Evolutionary conservation across 139 green algal species (phyloP).

Genomic region (Pleodorina starrii): DNA sequence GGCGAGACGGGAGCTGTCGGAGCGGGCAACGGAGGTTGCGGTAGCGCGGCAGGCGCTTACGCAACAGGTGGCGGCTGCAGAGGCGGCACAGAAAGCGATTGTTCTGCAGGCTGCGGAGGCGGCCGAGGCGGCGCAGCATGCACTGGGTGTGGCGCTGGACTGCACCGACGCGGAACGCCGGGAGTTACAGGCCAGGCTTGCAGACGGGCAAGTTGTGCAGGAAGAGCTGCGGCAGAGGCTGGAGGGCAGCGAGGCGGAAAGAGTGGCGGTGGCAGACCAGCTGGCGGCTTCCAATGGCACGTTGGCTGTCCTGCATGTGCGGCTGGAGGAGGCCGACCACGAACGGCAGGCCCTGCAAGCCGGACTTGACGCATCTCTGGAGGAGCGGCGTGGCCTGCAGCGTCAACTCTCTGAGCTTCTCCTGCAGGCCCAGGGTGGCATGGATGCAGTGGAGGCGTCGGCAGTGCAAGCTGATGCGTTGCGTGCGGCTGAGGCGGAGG

Average conservation of each 20-base stretch:
- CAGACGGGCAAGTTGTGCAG: neutral
- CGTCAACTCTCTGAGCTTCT: neutral
- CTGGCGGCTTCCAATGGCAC: neutral
- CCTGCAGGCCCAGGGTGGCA: neutral
- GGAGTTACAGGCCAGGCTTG: neutral
- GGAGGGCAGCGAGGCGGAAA: neutral
- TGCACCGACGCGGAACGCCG: neutral
- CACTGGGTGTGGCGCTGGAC: neutral
- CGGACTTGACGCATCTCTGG: neutral
- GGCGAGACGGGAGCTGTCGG: neutral
- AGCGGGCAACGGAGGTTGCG: neutral
- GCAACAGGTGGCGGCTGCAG: neutral
- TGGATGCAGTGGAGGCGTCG: neutral
- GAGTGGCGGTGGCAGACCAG: neutral
- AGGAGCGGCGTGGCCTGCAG: neutral
- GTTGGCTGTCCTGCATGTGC: neutral
- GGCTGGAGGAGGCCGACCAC: neutral
- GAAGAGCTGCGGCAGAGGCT: neutral
- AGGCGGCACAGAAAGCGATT: neutral
- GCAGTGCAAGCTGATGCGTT: neutral
- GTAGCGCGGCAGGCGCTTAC: neutral
- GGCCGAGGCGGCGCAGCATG: neutral
- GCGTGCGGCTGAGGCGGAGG: neutral
- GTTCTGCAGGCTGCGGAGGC: neutral
- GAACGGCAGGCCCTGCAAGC: neutral